Evolutionary conservation across 2,329 filamentous ascomycete genomes (phyloP).

Genomic region (Setomelanomma holmii): DNA sequence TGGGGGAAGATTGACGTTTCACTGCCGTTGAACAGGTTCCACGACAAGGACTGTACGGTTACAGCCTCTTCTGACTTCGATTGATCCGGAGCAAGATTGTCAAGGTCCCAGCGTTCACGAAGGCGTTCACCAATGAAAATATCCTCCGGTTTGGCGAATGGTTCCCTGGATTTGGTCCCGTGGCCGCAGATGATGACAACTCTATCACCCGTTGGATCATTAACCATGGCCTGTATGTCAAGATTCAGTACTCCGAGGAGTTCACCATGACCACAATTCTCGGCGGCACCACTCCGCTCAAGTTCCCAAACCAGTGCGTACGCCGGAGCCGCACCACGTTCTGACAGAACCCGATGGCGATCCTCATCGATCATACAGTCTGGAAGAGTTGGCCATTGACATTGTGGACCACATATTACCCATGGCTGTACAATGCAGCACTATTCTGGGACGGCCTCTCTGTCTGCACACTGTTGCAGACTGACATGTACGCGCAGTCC

Average conservation of each 20-base stretch:
- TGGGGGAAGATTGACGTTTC: too few relatives aligned
- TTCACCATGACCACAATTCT: constrained; percentile 60
- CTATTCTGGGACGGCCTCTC: constrained; percentile 28
- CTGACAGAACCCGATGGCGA: constrained; percentile 30
- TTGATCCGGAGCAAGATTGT: constrained; percentile 36
- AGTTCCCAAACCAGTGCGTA: constrained; percentile 28
- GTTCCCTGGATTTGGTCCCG: constrained; percentile 21
- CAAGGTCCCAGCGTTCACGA: constrained; percentile 21
- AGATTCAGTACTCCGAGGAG: constrained; percentile 60
- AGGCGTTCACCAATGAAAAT: constrained; percentile 29
- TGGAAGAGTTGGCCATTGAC: constrained; percentile 34
- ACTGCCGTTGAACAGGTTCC: too few relatives aligned
- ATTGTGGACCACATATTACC: constrained; percentile 29
- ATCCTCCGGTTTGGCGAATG: constrained; percentile 7
- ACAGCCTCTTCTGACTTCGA: too few relatives aligned
- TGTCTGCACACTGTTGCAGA: constrained; percentile 12
- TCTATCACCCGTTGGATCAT: constrained; percentile 63
- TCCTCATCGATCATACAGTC: constrained; percentile 26
- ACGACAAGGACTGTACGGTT: too few relatives aligned
- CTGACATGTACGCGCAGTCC: constrained; percentile 12
- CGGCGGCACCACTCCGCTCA: constrained; percentile 17
- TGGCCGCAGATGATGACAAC: constrained; percentile 42
- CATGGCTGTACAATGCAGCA: constrained; percentile 36
- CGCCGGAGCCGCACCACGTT: constrained; percentile 37
- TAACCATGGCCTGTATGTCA: constrained; percentile 55